Percentiles rank a stretch among this genome's conserved stretches.
Conservation (phyloP, 306 rosid species). For the Trifolium fragiferum region DNA sequence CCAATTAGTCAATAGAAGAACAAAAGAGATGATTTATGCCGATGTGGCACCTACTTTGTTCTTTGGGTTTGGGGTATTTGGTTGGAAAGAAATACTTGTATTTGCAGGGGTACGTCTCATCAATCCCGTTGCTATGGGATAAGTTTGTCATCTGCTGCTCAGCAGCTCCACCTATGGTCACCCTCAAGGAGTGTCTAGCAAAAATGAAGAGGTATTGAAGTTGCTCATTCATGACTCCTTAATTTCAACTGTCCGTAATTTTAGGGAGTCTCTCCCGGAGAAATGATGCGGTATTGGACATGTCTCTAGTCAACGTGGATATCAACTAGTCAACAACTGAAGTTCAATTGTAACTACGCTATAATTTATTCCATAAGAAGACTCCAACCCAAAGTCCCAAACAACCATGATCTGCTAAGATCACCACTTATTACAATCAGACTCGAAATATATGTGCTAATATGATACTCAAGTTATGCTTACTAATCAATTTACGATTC, state of each 20-base stretch:
- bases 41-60: background rate
- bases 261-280: background rate
- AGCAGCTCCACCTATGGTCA: background rate
- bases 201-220: background rate
- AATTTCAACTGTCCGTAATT: background rate
- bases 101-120: background rate
- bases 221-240: background rate
- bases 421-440: conserved; percentile 8
- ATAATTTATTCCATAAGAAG: background rate
- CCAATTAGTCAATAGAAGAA: conserved; percentile 4
- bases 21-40: background rate
- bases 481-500: conserved; percentile 3
- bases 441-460: conserved; percentile 2
- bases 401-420: conserved; percentile 23
- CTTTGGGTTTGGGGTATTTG: conserved; percentile 1
- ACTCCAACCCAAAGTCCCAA: background rate
- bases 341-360: background rate
- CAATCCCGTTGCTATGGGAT: background rate
- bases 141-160: background rate
- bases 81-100: conserved; percentile 6
- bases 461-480: background rate
- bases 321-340: background rate
- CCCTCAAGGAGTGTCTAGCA: background rate
- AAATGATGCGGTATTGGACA: background rate
- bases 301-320: background rate